Evolutionary conservation across 2,329 filamentous ascomycete species (phyloP), one percentile per base, ranked within the genome.

Genomic region (Salinomyces thailandicus): DNA sequence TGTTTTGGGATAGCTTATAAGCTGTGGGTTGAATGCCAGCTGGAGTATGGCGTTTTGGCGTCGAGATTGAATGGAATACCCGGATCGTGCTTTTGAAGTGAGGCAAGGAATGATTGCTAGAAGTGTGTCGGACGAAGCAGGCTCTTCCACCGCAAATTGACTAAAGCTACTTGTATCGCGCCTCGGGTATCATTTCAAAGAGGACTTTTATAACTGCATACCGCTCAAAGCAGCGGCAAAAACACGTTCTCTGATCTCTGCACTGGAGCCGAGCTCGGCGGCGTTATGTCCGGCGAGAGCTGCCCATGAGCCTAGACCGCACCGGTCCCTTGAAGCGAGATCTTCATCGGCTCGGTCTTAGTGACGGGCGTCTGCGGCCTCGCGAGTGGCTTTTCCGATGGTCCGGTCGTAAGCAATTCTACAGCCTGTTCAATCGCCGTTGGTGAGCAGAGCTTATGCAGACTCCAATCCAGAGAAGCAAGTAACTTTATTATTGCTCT

Each of bases 1-100:
- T 93, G 59, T 93, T 96, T 56, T 98, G 91, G 91, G 73, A 85
- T 53, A 89, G 79, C 18, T 69, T 95, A 59, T 93, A 67, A 52
- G n/a, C n/a, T n/a, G n/a, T n/a, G n/a, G n/a, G n/a, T n/a, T n/a
- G n/a, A n/a, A n/a, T n/a, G n/a, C n/a, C n/a, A n/a, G n/a, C n/a
- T n/a, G n/a, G n/a, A n/a, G n/a, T n/a, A n/a, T n/a, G n/a, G n/a
- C n/a, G n/a, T n/a, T n/a, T n/a, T n/a, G n/a, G n/a, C n/a, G n/a
- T n/a, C n/a, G n/a, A n/a, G n/a, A n/a, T n/a, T n/a, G n/a, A n/a
- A n/a, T n/a, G n/a, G n/a, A n/a, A n/a, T n/a, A n/a, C n/a, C n/a
- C n/a, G n/a, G n/a, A n/a, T n/a, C n/a, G n/a, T n/a, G n/a, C n/a
- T n/a, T n/a, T n/a, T n/a, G n/a, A n/a, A n/a, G n/a, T n/a, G n/a